phyloP scores from a whole-genome alignment of 2,329 filamentous ascomycete genomes.

The Epichloe typhina region DNA sequence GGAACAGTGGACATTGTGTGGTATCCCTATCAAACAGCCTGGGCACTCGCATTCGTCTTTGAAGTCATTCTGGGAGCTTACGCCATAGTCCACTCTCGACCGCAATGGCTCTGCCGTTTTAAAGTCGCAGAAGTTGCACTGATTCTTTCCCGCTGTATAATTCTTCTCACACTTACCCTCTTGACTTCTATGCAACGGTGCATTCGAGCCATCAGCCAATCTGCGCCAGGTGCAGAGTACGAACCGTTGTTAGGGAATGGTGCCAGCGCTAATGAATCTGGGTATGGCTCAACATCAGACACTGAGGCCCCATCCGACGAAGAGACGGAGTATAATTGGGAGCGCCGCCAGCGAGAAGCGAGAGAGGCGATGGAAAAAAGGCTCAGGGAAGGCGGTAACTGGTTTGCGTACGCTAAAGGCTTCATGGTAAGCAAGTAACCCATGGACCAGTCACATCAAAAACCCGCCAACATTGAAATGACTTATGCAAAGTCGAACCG shows the following conservation, averaged over 20 bases:
- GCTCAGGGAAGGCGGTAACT: constrained; percentile 61
- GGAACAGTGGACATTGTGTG: constrained; percentile 39
- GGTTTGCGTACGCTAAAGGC: constrained; percentile 62
- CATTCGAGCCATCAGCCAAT: constrained; percentile 10
- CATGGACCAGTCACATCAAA: background rate
- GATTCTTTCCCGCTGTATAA: constrained; percentile 8
- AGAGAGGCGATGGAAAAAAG: constrained; percentile 52
- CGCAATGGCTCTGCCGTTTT: constrained; percentile 6
- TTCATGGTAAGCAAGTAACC: constrained; percentile 38
- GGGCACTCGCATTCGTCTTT: constrained; percentile 42
- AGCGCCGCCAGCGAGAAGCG: constrained; percentile 36
- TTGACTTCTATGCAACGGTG: constrained; percentile 13
- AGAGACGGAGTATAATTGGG: constrained; percentile 39
- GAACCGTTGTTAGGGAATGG: constrained; percentile 39
- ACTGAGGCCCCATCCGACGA: constrained; percentile 24
- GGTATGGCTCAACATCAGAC: constrained; percentile 31
- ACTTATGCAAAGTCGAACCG: too few relatives aligned
- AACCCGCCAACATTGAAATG: too few relatives aligned
- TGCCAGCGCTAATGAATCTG: constrained; percentile 12
- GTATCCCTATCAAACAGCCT: constrained; percentile 52
- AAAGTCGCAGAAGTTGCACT: constrained; percentile 14
- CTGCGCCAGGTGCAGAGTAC: constrained; percentile 38
- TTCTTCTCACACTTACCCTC: constrained; percentile 19
- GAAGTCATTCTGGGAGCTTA: constrained; percentile 35
- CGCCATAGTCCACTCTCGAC: constrained; percentile 5